Evolutionary conservation across 352 stramenopile genomes (phyloP), one percentile per base, ranked within the genome.

Genomic region (Globisporangium solare): DNA sequence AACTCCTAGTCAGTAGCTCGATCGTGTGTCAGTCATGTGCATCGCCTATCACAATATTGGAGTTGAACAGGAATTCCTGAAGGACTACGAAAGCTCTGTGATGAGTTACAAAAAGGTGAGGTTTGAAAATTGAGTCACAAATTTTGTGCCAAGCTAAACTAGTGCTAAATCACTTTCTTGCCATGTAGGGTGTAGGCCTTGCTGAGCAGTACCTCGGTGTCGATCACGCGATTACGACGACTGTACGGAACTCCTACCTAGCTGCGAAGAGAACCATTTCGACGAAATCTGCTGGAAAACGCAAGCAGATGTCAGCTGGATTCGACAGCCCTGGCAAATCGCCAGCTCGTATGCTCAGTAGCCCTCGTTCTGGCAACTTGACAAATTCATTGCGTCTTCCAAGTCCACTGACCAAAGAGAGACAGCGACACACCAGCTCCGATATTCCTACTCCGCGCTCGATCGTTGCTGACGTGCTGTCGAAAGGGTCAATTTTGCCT

Each of bases 1-100:
- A 18, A 35, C 14, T 40, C 14, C 47, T 11, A 46, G 27, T 15
- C 51, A 58, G 22, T 63, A 80, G 47, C 56, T 86, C 2, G 92
- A 98, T 56, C 74, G 89, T 35, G 86, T 97, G 17, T 95, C 92
- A 0, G 91, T 97, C 47, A 83, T 98, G 63, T 94, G 86, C 49
- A 97, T 98, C 53, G 89, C 92, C 13, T 97, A 98, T 64, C 92
- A 98, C 66, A 98, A 98, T 61, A 88, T 98, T 53, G 93, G 90
- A 27, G 93, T 98, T 11, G 93, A 98, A 73, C 86, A 97, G 54
- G 93, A 98, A 60, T 97, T 97, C 56, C 66, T 97, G 2, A 95
- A 97, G 47, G 80, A 94, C 51, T 97, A 85, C 52, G 73, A 87
- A 42, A 71, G 91, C 51, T 86, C 72, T 22, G 70, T 97, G 12